These are phyloP conservation scores for Tardiomyces digboiensis DNA, from an alignment of 1,139 yeast genomes.

Conservation along the genomic window DNA sequence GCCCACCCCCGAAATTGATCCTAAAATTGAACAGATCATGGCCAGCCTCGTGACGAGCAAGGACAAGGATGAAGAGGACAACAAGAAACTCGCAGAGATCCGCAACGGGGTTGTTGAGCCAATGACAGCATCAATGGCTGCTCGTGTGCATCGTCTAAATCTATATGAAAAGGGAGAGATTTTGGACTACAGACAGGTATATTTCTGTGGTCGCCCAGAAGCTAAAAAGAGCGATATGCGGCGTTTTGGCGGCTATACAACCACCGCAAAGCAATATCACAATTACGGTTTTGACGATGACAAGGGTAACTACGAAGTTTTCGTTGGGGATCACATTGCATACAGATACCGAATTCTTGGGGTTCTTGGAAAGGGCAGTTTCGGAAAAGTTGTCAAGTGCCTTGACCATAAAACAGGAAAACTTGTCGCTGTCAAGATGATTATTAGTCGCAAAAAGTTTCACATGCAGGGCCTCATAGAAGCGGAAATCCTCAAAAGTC, in stretches of 20 bases:
- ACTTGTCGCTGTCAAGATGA: constrained; percentile 64
- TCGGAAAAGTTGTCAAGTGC: constrained; percentile 72
- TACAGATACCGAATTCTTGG: constrained; percentile 58
- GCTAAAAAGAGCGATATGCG: constrained; percentile 33
- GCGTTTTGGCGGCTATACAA: constrained; percentile 3
- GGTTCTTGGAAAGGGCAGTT: constrained; percentile 69
- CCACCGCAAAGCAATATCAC: constrained; percentile 9
- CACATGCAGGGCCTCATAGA: constrained; percentile 74
- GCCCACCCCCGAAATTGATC: not conserved
- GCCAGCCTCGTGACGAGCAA: constrained; percentile 10
- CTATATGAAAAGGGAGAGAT: constrained; percentile 47
- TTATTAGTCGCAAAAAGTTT: constrained; percentile 66
- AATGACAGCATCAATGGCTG: constrained; percentile 20
- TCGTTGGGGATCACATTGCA: constrained; percentile 62
- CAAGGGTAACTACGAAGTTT: constrained; percentile 50
- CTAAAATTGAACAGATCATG: not conserved
- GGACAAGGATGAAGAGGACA: constrained; percentile 4
- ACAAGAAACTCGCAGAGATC: constrained; percentile 1
- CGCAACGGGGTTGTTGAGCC: constrained; percentile 4
- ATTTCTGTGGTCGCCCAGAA: constrained; percentile 29
- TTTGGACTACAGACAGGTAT: constrained; percentile 31
- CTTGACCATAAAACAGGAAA: constrained; percentile 52
- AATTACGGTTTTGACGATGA: constrained; percentile 72
- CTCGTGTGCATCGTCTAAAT: constrained; percentile 21
- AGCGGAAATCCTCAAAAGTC: constrained; percentile 49